These are phyloP conservation scores for Volvox reticuliferus DNA, from an alignment of 139 green algal genomes.

Conservation along the genomic window DNA sequence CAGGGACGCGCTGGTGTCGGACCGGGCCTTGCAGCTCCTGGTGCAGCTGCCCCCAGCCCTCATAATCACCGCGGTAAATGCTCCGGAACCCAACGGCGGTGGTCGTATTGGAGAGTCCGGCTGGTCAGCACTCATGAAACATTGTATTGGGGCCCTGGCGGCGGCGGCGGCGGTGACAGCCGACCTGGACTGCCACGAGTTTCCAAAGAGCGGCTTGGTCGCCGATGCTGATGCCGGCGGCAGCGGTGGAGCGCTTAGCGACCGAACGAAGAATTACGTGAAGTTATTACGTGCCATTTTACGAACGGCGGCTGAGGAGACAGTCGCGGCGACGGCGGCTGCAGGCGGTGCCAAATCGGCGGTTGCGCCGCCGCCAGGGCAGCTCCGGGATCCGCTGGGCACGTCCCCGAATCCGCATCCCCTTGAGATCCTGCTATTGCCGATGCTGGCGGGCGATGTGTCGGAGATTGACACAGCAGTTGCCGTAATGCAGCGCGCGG, in stretches of 20 bases:
- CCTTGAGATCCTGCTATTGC: conserved; percentile 6
- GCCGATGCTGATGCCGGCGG: background rate
- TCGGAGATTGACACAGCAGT: background rate
- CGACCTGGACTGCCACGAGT: background rate
- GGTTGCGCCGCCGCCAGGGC: too few relatives aligned
- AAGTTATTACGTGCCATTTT: background rate
- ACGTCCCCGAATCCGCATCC: background rate
- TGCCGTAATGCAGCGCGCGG: background rate
- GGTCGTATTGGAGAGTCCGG: background rate
- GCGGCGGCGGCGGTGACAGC: background rate
- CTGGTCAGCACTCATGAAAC: background rate
- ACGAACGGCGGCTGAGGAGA: background rate
- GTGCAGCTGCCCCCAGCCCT: background rate
- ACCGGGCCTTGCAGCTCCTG: conserved; percentile 5
- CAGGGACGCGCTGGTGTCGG: conserved; percentile 26
- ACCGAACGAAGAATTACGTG: background rate
- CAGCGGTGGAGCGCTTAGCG: background rate
- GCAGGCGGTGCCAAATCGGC: background rate
- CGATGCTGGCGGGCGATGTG: background rate
- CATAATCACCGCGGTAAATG: background rate
- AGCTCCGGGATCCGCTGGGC: background rate
- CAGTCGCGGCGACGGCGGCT: background rate
- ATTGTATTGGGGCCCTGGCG: background rate
- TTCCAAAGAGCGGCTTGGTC: background rate
- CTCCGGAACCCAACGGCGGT: background rate